Evolutionary conservation across 2,329 filamentous ascomycete species (phyloP), one percentile per base, ranked within the genome.

Genomic region (Fusarium staphyleae): DNA sequence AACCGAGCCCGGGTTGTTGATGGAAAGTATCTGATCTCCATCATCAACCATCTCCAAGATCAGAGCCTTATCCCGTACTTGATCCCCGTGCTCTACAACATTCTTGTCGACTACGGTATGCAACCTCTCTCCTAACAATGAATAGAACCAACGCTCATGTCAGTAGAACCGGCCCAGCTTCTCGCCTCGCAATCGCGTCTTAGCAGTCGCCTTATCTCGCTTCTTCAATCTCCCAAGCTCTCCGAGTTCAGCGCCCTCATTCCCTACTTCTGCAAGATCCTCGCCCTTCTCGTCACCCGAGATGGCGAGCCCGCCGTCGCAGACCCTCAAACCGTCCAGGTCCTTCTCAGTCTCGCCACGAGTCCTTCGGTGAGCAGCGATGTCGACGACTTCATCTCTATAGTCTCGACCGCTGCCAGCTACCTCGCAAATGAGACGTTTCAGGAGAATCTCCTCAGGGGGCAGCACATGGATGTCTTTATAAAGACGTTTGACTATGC

Each of bases 71-170:
- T 85, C 7, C 70, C 76, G 0, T 83, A 83, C 65, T 76, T 77
- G 29, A 78, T 87, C 33, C 82, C 84, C 0, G 85, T 87, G 7
- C 70, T 87, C 4, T 86, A 81, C 69, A 88, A 88, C 64, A 77
- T 86, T 40, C 79, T 84, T 48, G 78, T 87, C 12, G 85, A 88
- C 66, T 87, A 86, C 66, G 82, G 84, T 87, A 30, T 12, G 13
- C 28, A 30, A 13, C 7, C 12, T 7, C 14, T 2, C 3, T 18
- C 13, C 30, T n/a, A 4, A n/a, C 3, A 4, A 7, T 18, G 3
- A 15, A 5, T 2, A 12, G 1, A 5, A 13, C 1, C 3, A 10
- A 18, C 8, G 18, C 55, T 65, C 7, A 69, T 24, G 19, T 9
- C 0, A 6, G 2, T 47, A 87, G 84, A 82, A 59, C 80, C 82